Percentiles rank a stretch among this genome's conserved stretches.
These are phyloP conservation scores for Amanita subjunquillea DNA, from an alignment of 768 basidiomycete species.

Conservation along the genomic window DNA sequence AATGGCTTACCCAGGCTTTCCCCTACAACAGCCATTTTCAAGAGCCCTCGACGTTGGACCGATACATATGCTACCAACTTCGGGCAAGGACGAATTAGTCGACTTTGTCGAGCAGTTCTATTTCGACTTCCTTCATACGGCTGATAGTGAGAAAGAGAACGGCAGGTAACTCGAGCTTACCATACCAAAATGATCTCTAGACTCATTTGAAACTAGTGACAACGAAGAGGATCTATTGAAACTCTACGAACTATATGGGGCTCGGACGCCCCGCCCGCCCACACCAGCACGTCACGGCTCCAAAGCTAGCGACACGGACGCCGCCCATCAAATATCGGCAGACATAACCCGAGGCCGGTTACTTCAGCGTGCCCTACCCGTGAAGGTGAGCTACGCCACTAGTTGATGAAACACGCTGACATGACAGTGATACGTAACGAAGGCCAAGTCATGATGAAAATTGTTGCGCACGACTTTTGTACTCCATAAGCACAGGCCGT, in stretches of 20 bases:
- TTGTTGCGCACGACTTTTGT: background rate
- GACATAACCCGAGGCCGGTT: background rate
- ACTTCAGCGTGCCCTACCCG: background rate
- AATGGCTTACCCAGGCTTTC: background rate
- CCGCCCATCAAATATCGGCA: background rate
- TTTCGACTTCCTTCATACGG: background rate
- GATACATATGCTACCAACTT: background rate
- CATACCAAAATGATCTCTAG: background rate
- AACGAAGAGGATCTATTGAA: slow-evolving; percentile 19
- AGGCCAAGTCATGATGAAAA: background rate
- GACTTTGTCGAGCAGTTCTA: background rate
- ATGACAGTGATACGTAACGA: background rate
- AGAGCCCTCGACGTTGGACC: background rate
- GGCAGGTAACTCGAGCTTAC: background rate
- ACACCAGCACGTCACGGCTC: slow-evolving; percentile 6
- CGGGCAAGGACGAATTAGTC: background rate
- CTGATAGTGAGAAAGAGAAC: background rate
- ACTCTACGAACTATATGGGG: slow-evolving; percentile 19
- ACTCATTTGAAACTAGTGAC: background rate
- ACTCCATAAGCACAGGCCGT: background rate
- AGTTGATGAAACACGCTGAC: background rate
- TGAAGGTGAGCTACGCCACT: background rate
- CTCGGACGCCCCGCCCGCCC: slow-evolving; percentile 12
- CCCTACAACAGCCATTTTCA: background rate
- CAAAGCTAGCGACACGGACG: background rate